A percentile compares a stretch with the other conserved stretches of the same genome.
These are phyloP conservation scores for Podosphaera xanthii DNA, from an alignment of 2,329 filamentous ascomycete species.

Conservation along the genomic window DNA sequence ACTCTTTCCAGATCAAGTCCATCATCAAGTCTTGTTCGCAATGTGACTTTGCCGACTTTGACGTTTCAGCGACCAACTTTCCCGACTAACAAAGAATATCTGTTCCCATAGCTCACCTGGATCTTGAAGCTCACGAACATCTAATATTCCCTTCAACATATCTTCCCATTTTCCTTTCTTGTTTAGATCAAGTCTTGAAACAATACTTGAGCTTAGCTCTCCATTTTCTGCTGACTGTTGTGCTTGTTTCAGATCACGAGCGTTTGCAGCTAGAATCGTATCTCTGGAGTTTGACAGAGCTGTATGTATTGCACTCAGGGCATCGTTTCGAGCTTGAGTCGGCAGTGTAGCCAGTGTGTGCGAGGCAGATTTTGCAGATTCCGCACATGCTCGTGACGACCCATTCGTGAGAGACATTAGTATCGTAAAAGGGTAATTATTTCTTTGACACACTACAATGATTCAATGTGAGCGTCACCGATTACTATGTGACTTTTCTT, in stretches of 20 bases:
- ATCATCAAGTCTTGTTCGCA: constrained; percentile 71
- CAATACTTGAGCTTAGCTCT: constrained; percentile 54
- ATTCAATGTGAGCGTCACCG: not conserved
- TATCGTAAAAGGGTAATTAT: not conserved
- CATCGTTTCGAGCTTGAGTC: constrained; percentile 54
- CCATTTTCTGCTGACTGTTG: constrained; percentile 52
- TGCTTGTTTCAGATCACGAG: constrained; percentile 55
- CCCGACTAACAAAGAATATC: not conserved
- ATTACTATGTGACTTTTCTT: too few relatives aligned
- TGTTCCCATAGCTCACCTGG: constrained; percentile 33
- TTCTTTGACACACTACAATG: not conserved
- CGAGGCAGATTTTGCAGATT: constrained; percentile 58
- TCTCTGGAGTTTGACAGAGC: constrained; percentile 49
- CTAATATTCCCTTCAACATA: constrained; percentile 85
- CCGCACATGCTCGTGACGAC: constrained; percentile 53
- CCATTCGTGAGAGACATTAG: constrained; percentile 77
- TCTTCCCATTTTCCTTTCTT: constrained; percentile 88
- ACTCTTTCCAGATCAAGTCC: constrained; percentile 68
- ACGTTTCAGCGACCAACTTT: not conserved
- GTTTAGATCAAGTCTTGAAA: constrained; percentile 70
- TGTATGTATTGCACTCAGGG: constrained; percentile 59
- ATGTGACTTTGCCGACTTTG: constrained; percentile 59
- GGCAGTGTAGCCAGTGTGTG: constrained; percentile 63
- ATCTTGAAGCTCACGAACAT: constrained; percentile 66
- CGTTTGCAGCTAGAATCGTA: constrained; percentile 69